A percentile compares a stretch with the other conserved stretches of the same genome.
Conservation (phyloP, 148 eudicot genomes). For the Euryodendron excelsum region DNA sequence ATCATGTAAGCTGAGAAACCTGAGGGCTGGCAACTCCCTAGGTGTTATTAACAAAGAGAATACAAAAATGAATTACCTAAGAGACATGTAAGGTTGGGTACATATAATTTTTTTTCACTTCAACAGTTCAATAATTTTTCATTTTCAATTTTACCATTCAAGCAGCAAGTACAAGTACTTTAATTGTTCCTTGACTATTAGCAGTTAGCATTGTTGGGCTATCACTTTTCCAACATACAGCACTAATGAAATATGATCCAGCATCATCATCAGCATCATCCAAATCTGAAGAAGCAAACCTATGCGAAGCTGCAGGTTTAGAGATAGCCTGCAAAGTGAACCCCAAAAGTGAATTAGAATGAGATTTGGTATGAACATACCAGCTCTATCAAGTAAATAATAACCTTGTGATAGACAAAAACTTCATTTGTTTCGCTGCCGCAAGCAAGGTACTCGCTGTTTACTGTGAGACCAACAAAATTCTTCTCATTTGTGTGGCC, state of each 20-base stretch:
- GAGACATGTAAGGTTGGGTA: neutral
- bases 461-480: constrained; percentile 80
- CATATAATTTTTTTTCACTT: too few relatives aligned
- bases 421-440: constrained; percentile 97
- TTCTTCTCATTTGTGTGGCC: constrained; percentile 89
- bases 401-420: constrained; percentile 87
- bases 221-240: constrained; percentile 86
- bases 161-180: constrained; percentile 69
- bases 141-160: constrained; percentile 24
- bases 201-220: constrained; percentile 78
- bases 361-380: neutral
- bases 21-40: too few relatives aligned
- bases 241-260: constrained; percentile 73
- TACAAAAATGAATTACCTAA: neutral
- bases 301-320: constrained; percentile 67
- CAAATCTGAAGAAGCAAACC: constrained; percentile 49
- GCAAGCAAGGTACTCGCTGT: constrained; percentile 80
- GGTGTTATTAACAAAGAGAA: too few relatives aligned
- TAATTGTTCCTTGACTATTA: constrained; percentile 81
- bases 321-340: constrained; percentile 59
- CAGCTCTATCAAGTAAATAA: constrained; percentile 8
- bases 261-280: constrained; percentile 54
- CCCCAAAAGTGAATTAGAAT: constrained; percentile 7
- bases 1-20: neutral
- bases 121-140: neutral